Evolutionary conservation across 1,284 basidiomycete species (phyloP).

Genomic region (Hypsizygus ulmarius): DNA sequence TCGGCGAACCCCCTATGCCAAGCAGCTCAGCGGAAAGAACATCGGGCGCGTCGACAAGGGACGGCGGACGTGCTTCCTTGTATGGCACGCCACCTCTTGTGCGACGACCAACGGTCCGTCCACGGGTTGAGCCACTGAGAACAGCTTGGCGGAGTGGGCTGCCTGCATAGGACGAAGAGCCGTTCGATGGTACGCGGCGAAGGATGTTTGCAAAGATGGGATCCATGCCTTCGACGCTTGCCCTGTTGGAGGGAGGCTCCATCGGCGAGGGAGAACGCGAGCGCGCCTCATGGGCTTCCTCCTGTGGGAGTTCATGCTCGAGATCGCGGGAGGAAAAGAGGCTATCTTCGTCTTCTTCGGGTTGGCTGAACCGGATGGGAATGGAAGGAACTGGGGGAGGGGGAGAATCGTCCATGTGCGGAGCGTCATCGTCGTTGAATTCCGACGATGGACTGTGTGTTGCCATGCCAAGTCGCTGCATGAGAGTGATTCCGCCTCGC

Average conservation of each 20-base stretch:
- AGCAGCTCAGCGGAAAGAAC: slow-evolving; percentile 61
- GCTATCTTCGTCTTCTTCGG: slow-evolving; percentile 42
- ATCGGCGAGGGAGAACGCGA: slow-evolving; percentile 42
- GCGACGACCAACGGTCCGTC: slow-evolving; percentile 49
- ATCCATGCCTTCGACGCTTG: slow-evolving; percentile 82
- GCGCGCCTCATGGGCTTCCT: slow-evolving; percentile 33
- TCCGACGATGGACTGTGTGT: slow-evolving; percentile 53
- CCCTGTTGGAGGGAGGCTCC: slow-evolving; percentile 46
- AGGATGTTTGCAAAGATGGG: slow-evolving; percentile 78
- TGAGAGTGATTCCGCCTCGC: slow-evolving; percentile 52
- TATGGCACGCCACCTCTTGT: slow-evolving; percentile 61
- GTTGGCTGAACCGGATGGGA: slow-evolving; percentile 43
- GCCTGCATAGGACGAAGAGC: slow-evolving; percentile 49
- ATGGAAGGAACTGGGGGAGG: slow-evolving; percentile 52
- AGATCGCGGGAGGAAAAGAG: slow-evolving; percentile 31
- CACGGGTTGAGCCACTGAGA: slow-evolving; percentile 46
- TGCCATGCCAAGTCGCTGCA: slow-evolving; percentile 61
- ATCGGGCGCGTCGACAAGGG: slow-evolving; percentile 66
- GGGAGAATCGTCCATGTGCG: slow-evolving; percentile 37
- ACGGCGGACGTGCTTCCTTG: slow-evolving; percentile 63
- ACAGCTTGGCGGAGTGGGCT: slow-evolving; percentile 59
- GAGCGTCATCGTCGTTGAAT: slow-evolving; percentile 46
- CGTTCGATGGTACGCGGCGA: slow-evolving; percentile 54
- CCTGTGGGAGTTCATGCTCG: slow-evolving; percentile 23
- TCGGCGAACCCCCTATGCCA: slow-evolving; percentile 48